A percentile compares a stretch with the other conserved stretches of the same genome.
phyloP scores from a whole-genome alignment of 192 early-diverging fungal genomes.

The Coemansia asiatica region DNA sequence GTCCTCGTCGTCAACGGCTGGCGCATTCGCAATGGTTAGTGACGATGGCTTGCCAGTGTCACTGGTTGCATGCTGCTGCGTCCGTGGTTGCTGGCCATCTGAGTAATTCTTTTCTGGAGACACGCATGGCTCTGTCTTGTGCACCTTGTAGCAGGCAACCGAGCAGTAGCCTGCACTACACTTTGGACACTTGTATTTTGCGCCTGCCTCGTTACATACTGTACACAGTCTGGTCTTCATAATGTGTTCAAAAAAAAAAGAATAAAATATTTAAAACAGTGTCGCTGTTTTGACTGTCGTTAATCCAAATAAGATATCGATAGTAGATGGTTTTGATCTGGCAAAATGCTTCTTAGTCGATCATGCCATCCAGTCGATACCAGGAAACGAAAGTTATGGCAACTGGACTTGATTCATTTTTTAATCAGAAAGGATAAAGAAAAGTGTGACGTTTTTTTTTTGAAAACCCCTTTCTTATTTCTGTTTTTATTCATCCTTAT shows the following conservation, averaged over 20 bases:
- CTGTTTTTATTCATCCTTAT: neutral
- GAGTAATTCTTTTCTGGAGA: neutral
- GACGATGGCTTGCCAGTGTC: neutral
- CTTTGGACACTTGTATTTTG: conserved; percentile 54
- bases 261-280: neutral
- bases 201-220: conserved; percentile 28
- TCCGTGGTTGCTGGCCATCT: neutral
- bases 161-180: conserved; percentile 49
- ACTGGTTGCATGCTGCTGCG: neutral
- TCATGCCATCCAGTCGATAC: no score
- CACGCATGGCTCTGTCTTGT: conserved; percentile 42
- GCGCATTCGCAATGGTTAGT: neutral
- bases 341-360: no score
- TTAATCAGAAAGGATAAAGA: no score
- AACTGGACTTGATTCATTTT: no score
- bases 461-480: neutral
- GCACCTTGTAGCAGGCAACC: conserved; percentile 39
- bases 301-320: no score
- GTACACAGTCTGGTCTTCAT: conserved; percentile 31
- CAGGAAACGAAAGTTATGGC: no score
- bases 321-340: no score
- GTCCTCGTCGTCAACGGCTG: conserved; percentile 17
- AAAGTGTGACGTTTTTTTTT: no score
- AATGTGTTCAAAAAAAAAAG: neutral
- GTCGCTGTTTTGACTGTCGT: no score